phyloP scores from a whole-genome alignment of 164 flowering plant genomes.

The Akebia trifoliata region DNA sequence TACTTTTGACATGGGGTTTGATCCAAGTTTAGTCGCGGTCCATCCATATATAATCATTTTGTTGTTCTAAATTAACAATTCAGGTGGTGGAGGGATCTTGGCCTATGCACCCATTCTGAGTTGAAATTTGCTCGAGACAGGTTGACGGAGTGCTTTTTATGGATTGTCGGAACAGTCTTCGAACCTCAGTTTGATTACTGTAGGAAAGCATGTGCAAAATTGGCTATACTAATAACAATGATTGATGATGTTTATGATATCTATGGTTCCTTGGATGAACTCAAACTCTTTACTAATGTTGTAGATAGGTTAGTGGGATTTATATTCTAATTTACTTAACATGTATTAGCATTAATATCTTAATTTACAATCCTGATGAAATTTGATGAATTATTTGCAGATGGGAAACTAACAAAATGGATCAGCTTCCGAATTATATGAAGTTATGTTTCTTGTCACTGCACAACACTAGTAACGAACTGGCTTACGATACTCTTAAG shows the following conservation, averaged over 20 bases:
- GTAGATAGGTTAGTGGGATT: slow-evolving; percentile 31
- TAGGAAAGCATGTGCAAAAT: slow-evolving; percentile 27
- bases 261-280: slow-evolving; percentile 37
- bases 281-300: slow-evolving; percentile 34
- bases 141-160: slow-evolving; percentile 35
- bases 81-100: slow-evolving; percentile 19
- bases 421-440: slow-evolving; percentile 43
- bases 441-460: slow-evolving; percentile 35
- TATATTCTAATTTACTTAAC: too few species aligned
- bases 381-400: slow-evolving; percentile 26
- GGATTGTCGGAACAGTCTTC: slow-evolving; percentile 23
- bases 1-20: too few species aligned
- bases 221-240: slow-evolving; percentile 17
- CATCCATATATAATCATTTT: too few species aligned
- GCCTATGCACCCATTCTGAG: slow-evolving; percentile 20
- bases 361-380: not conserved
- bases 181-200: slow-evolving; percentile 26
- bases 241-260: slow-evolving; percentile 46
- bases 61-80: not conserved
- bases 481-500: slow-evolving; percentile 27
- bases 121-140: slow-evolving; percentile 40
- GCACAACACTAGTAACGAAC: slow-evolving; percentile 34
- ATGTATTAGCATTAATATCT: too few species aligned
- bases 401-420: slow-evolving; percentile 34
- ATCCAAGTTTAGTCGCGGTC: too few species aligned